Evolutionary conservation across 2,329 filamentous ascomycete species (phyloP), one percentile per base, ranked within the genome.

Genomic region (Gnomoniopsis smithogilvyi): DNA sequence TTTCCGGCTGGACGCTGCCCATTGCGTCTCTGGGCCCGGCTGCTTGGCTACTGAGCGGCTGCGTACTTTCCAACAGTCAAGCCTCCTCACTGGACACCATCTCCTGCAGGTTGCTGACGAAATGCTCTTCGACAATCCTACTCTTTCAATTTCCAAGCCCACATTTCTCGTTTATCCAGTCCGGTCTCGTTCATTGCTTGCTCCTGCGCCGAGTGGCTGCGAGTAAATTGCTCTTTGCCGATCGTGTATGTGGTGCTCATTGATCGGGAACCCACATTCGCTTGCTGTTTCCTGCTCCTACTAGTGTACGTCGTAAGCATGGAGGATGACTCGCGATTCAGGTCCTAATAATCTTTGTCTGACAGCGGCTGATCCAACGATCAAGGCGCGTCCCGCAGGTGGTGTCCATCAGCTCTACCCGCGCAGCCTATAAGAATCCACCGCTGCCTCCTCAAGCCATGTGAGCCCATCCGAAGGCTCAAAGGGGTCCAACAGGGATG

Each of bases 381-480:
- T 30, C 51, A 56, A 50, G 41, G 60, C 41, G 52, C 52, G 56
- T 56, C 51, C 60, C 56, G 56, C 50, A 56, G 55, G 45, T 54
- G 59, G 51, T 34, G 50, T 47, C 45, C 33, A 24, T 53, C 60
- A 51, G 43, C 59, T 56, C 38, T 54, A 21, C 43, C 34, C 21
- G 14, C 33, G 34, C 46, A 30, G 56, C 60, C 60, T 62, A 62
- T 62, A 48, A 56, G 60, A 49, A 56, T 34, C 38, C 52, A 47
- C 33, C 41, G 43, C 33, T 38, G 21, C 56, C 60, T 49, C 54
- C 54, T 59, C 48, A 56, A 46, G 47, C 22, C 19, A 21, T 38
- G 8, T 49, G 48, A 51, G 48, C 50, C n/a, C 19, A 24, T 26
- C 6, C 22, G 22, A 33, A 46, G 26, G 26, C 26, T 30, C 26